These are phyloP conservation scores for Spergularia bocconei DNA, from an alignment of 148 eudicot genomes.

Conservation along the genomic window DNA sequence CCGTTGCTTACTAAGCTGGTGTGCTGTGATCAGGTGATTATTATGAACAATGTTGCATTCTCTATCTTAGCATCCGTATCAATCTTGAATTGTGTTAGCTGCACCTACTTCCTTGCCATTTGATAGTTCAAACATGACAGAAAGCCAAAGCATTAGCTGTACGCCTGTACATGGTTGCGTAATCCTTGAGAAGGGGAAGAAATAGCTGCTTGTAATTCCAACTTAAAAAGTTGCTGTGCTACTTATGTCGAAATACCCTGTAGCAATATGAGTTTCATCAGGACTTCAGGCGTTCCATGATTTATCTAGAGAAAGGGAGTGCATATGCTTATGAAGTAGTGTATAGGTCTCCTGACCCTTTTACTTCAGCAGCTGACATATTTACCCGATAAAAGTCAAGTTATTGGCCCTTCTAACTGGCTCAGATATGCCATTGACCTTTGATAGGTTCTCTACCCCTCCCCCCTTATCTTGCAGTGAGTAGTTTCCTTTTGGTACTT, in stretches of 20 bases:
- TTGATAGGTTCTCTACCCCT: no score
- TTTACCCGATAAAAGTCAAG: no score
- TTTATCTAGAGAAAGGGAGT: no score
- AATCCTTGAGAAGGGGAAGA: not conserved
- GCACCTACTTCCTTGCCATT: constrained; percentile 1
- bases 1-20: constrained; percentile 91
- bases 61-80: not conserved
- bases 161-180: not conserved
- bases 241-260: no score
- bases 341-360: not conserved
- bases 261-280: no score
- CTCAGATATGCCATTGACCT: no score
- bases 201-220: not conserved
- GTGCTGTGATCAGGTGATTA: constrained; percentile 91
- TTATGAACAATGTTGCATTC: not conserved
- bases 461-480: no score
- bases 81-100: not conserved
- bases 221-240: not conserved
- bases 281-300: no score
- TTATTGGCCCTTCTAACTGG: no score
- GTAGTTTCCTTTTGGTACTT: no score
- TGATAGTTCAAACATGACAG: not conserved
- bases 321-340: no score
- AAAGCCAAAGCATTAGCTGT: not conserved
- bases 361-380: not conserved